These are phyloP conservation scores for Solanum tarijense DNA, from an alignment of 257 asterid species.

Conservation along the genomic window DNA sequence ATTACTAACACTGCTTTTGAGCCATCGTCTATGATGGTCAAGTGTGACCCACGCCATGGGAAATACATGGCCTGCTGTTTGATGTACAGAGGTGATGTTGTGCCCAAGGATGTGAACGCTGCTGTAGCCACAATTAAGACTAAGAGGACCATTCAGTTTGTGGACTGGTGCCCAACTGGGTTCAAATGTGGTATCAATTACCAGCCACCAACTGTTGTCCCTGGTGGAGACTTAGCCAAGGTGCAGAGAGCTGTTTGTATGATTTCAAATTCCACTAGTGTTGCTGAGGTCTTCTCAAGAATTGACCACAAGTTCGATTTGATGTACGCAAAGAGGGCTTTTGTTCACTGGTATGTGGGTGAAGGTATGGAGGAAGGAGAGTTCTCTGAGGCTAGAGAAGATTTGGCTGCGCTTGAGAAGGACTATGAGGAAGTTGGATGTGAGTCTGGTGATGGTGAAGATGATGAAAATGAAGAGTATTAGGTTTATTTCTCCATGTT, in stretches of 20 bases:
- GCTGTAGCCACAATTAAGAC: slow-evolving; percentile 97
- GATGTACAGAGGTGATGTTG: slow-evolving; percentile 96
- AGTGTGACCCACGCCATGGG: slow-evolving; percentile 91
- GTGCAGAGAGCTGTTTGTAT: slow-evolving; percentile 97
- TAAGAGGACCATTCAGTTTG: slow-evolving; percentile 91
- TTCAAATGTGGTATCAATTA: slow-evolving; percentile 95
- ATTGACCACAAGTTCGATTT: slow-evolving; percentile 86
- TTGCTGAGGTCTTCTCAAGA: slow-evolving; percentile 94
- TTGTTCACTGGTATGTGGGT: slow-evolving; percentile 95
- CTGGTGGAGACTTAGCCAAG: slow-evolving; percentile 91
- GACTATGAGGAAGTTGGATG: slow-evolving; percentile 94
- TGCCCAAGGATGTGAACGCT: slow-evolving; percentile 92
- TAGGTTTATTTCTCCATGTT: background rate
- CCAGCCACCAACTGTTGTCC: slow-evolving; percentile 96
- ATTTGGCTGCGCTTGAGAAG: slow-evolving; percentile 95
- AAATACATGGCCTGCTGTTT: slow-evolving; percentile 97
- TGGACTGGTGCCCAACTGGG: slow-evolving; percentile 98
- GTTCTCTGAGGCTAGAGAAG: slow-evolving; percentile 94
- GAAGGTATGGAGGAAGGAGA: slow-evolving; percentile 99
- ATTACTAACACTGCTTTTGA: slow-evolving; percentile 94
- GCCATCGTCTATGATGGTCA: slow-evolving; percentile 98
- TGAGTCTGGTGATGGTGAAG: slow-evolving; percentile 88
- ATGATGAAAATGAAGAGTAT: slow-evolving; percentile 64
- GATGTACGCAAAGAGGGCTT: slow-evolving; percentile 90
- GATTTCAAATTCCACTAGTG: slow-evolving; percentile 95